Evolutionary conservation across 2,329 filamentous ascomycete species (phyloP), one percentile per base, ranked within the genome.

Genomic region (Fusarium haematococcum): DNA sequence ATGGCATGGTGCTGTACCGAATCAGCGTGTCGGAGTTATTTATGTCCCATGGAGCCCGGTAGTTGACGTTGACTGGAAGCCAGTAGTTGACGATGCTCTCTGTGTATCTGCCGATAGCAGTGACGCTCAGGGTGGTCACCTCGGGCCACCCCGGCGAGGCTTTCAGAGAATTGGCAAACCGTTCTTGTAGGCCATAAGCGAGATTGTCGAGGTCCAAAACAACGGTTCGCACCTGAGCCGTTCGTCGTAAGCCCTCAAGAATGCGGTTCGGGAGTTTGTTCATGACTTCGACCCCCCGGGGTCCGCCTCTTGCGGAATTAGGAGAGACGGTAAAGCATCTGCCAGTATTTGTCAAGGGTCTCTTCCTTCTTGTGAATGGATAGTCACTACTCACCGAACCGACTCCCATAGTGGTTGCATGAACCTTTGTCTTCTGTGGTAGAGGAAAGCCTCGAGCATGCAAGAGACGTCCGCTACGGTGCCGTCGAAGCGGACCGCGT

Each of bases 401-500:
- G 48, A 52, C 5, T 52, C 48, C 48, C 10, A 52, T 2, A 52
- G 10, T n/a, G 48, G 27, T 27, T 13, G 20, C 48, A 52, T 52
- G 48, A 30, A 7, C 5, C 27, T 20, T 52, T 52, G 48, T 32
- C 48, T n/a, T 32, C 48, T 32, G 10, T 52, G 48, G 48, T 32
- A 52, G 48, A 52, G 48, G 27, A 52, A 52, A n/a, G 48, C 48
- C 48, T 6, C 6, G 4, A 52, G 48, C 25, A 13, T 13, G 27
- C 3, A 4, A 10, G 6, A 20, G 16, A 32, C 6, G 3, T 32
- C 48, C 6, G 2, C 3, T 2, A 2, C 18, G 2, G 2, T 6
- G 27, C 27, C 27, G 6, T 6, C 18, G 27, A 52, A 52, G 25
- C 18, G 48, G 18, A 52, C 27, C 5, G 25, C 18, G 10, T 32